Conservation (phyloP, 129 eudicot species). For the Helichrysum umbraculigerum region DNA sequence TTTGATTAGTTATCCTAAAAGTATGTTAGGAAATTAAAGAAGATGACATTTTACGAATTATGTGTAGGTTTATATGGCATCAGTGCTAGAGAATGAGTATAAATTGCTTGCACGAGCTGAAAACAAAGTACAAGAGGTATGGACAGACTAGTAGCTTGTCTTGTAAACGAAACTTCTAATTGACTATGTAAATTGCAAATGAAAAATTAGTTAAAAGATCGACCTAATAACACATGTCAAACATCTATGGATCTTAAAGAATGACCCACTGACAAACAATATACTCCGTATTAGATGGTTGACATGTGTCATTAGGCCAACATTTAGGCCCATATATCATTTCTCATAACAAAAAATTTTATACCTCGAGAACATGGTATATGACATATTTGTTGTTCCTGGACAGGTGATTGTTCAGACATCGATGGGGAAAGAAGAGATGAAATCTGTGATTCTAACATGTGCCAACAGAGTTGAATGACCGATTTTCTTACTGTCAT, state of each 20-base stretch:
- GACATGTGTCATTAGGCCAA: neutral
- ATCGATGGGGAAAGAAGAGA: constrained; percentile 72
- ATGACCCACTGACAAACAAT: neutral
- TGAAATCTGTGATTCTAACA: constrained; percentile 72
- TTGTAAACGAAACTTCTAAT: neutral
- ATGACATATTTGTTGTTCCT: constrained; percentile 9
- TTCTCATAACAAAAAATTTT: too few species aligned
- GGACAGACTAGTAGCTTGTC: neutral
- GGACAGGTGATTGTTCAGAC: constrained; percentile 79
- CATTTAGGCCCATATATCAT: neutral
- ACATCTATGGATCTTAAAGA: too few species aligned
- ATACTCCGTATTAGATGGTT: neutral
- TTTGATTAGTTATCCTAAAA: neutral
- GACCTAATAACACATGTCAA: too few species aligned
- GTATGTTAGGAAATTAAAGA: neutral
- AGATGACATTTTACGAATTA: neutral
- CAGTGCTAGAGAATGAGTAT: constrained; percentile 79
- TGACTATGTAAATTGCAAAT: neutral
- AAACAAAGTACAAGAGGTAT: constrained; percentile 95
- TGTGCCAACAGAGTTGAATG: constrained; percentile 79
- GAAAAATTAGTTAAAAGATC: too few species aligned
- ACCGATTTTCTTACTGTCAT: neutral
- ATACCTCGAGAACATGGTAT: neutral
- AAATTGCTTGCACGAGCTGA: constrained; percentile 91
- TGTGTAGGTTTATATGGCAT: constrained; percentile 91